A percentile compares a stretch with the other conserved stretches of the same genome.
phyloP scores from a whole-genome alignment of 768 basidiomycete genomes.

The Lactarius pseudohatsudake region DNA sequence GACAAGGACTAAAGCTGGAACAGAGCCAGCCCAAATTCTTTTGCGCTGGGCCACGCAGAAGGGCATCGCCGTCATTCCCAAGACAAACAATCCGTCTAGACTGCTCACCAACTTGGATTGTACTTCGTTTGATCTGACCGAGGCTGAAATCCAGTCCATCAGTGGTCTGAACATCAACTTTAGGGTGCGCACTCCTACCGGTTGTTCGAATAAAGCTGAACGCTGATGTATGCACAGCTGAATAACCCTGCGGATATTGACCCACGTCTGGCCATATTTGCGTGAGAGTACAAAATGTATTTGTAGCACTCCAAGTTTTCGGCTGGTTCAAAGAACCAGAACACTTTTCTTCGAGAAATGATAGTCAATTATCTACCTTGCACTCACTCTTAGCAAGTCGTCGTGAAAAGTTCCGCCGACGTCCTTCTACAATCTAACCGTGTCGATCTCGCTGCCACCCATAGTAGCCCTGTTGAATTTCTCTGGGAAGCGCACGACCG shows the following conservation, averaged over 20 bases:
- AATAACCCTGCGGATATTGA: slow-evolving; percentile 73
- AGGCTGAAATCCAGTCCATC: slow-evolving; percentile 58
- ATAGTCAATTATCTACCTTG: no score
- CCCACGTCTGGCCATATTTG: slow-evolving; percentile 33
- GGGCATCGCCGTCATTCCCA: slow-evolving; percentile 51
- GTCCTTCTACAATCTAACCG: no score
- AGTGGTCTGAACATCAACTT: slow-evolving; percentile 59
- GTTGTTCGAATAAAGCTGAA: neutral
- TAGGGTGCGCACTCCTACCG: slow-evolving; percentile 47
- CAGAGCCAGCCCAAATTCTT: slow-evolving; percentile 45
- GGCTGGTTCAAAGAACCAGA: no score
- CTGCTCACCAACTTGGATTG: slow-evolving; percentile 48
- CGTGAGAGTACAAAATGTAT: neutral
- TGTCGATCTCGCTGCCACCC: no score
- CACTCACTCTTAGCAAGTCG: no score
- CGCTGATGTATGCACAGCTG: slow-evolving; percentile 43
- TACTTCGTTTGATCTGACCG: slow-evolving; percentile 49
- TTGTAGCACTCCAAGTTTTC: neutral
- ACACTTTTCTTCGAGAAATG: no score
- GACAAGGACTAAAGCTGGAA: neutral
- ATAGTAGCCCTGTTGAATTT: no score
- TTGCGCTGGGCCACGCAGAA: slow-evolving; percentile 52
- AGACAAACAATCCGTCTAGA: slow-evolving; percentile 42
- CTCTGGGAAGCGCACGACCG: no score
- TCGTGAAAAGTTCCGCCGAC: no score